Conservation (phyloP, 2,329 filamentous ascomycete species). For the Zelopaecilomyces penicillatus region DNA sequence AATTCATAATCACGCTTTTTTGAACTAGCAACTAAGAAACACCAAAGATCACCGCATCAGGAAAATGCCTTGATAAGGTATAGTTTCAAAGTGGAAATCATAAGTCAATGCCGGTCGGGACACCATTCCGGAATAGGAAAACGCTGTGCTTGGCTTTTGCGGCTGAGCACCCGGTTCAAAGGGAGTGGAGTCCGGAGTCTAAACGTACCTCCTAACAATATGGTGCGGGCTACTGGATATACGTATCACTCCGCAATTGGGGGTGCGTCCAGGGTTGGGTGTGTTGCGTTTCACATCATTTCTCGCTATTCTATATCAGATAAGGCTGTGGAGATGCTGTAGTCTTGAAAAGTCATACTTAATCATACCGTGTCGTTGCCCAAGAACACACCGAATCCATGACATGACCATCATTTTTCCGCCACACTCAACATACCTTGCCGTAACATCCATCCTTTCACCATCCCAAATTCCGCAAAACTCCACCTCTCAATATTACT, state of each 20-base stretch:
- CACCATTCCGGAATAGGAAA: neutral
- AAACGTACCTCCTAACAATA: neutral
- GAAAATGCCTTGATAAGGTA: neutral
- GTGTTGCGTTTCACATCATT: no score
- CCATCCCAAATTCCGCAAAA: neutral
- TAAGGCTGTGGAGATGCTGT: no score
- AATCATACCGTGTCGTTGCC: neutral
- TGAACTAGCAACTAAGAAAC: neutral
- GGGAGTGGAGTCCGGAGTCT: no score
- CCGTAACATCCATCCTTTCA: neutral
- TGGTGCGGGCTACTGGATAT: neutral
- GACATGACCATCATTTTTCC: neutral
- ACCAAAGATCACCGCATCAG: neutral
- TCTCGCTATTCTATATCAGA: no score
- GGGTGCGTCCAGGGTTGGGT: no score
- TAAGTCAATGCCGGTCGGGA: neutral
- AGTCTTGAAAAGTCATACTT: neutral
- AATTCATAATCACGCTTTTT: neutral
- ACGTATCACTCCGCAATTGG: neutral
- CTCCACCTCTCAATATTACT: neutral
- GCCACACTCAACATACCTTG: neutral
- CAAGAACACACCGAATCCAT: neutral
- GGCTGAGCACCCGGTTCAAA: no score
- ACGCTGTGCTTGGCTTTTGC: neutral
- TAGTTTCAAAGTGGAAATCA: neutral